Evolutionary conservation across 2,329 filamentous ascomycete species (phyloP).

Genomic region (Ophiostoma quercus): DNA sequence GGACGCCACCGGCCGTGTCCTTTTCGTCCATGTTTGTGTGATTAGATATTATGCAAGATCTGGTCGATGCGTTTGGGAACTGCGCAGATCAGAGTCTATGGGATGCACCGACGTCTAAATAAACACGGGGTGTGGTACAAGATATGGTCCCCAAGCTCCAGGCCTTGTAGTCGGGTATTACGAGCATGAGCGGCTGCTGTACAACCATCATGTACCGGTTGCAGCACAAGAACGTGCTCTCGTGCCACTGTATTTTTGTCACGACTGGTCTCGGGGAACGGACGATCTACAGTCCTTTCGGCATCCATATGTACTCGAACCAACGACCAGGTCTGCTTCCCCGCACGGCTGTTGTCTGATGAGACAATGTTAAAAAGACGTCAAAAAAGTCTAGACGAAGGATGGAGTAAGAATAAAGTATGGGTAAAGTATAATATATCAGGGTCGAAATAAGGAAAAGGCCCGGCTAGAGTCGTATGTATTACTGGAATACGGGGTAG

Average conservation of each 20-base stretch:
- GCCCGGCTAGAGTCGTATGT: background rate
- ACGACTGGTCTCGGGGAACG: conserved; percentile 4
- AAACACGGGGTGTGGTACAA: background rate
- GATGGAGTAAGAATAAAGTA: background rate
- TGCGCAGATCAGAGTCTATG: background rate
- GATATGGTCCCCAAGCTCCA: background rate
- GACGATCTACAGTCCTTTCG: conserved; percentile 10
- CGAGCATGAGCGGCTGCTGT: background rate
- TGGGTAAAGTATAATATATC: background rate
- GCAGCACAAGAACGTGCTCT: background rate
- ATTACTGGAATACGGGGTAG: background rate
- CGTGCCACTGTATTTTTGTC: background rate
- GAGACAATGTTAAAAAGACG: background rate
- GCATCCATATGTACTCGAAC: background rate
- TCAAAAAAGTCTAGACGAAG: background rate
- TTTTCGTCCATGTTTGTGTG: conserved; percentile 2
- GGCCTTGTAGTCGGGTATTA: background rate
- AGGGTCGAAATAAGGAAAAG: background rate
- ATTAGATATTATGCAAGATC: background rate
- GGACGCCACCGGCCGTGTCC: background rate
- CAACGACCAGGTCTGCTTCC: background rate
- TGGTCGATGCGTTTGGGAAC: background rate
- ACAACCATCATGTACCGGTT: background rate
- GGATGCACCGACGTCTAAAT: background rate
- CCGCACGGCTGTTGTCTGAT: background rate